Evolutionary conservation across 1,284 basidiomycete genomes (phyloP).

Genomic region (Exobasidium cylindrosporum): DNA sequence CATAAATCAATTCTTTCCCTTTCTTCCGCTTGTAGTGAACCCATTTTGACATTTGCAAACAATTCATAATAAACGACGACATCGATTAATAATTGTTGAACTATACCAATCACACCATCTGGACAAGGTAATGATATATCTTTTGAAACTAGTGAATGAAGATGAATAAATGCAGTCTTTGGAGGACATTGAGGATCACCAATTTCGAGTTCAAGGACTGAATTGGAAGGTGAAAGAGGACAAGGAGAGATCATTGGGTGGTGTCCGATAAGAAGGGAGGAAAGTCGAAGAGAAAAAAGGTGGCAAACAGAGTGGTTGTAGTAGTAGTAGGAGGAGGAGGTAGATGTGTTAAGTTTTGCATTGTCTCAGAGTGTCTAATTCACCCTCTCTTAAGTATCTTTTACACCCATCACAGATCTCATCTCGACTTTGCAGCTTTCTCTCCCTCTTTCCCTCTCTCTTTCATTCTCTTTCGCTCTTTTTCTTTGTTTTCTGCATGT

Average conservation of each 20-base stretch:
- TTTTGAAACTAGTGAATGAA: conserved; percentile 3
- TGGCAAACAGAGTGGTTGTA: background rate
- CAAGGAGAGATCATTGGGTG: background rate
- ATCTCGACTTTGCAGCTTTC: no score
- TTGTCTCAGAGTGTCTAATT: no score
- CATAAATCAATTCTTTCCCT: background rate
- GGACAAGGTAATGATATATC: background rate
- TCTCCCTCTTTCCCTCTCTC: no score
- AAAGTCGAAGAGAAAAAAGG: background rate
- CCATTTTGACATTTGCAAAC: background rate
- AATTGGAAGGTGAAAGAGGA: background rate
- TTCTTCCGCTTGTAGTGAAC: background rate
- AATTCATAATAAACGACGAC: conserved; percentile 2
- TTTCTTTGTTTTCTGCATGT: no score
- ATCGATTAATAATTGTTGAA: background rate
- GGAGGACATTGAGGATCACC: background rate
- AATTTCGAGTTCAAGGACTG: background rate
- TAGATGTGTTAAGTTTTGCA: no score
- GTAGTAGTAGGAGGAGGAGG: background rate
- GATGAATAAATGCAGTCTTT: conserved; percentile 3
- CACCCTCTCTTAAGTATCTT: no score
- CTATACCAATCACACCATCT: background rate
- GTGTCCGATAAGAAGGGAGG: no score
- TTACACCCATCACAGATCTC: no score
- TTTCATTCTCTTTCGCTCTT: no score